Percentiles rank a stretch among this genome's conserved stretches.
phyloP scores from a whole-genome alignment of 2,329 filamentous ascomycete genomes.

The Botryotinia narcissicola region DNA sequence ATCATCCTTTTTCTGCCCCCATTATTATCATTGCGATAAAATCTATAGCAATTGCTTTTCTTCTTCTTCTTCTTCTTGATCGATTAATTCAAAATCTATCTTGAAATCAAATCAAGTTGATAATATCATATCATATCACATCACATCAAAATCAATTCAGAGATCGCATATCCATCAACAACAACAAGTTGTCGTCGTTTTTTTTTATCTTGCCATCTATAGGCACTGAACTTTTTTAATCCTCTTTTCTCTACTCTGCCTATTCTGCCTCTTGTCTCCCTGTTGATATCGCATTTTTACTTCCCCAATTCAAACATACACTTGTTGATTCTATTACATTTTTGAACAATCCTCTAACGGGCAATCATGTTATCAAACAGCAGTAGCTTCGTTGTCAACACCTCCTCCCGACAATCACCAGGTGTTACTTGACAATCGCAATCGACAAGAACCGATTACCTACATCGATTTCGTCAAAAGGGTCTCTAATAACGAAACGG shows the following conservation, averaged over 20 bases:
- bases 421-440: constrained; percentile 38
- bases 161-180: constrained; percentile 22
- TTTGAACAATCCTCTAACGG: constrained; percentile 40
- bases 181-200: constrained; percentile 25
- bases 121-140: constrained; percentile 22
- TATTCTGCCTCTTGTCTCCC: constrained; percentile 14
- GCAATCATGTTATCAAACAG: constrained; percentile 42
- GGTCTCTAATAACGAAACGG: constrained; percentile 20
- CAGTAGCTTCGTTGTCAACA: constrained; percentile 33
- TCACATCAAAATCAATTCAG: constrained; percentile 9
- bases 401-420: constrained; percentile 31
- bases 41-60: constrained; percentile 7
- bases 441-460: constrained; percentile 28
- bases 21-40: constrained; percentile 25
- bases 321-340: constrained; percentile 26
- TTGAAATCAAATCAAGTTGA: constrained; percentile 5
- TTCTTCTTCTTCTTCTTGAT: constrained; percentile 18
- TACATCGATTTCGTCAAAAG: constrained; percentile 26
- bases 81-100: constrained; percentile 10
- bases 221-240: constrained; percentile 30
- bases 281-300: constrained; percentile 19
- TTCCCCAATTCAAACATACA: constrained; percentile 24
- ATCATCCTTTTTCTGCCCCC: constrained; percentile 34
- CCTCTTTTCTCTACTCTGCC: constrained; percentile 26
- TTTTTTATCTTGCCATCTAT: constrained; percentile 26